Conservation (phyloP, 2,329 filamentous ascomycete genomes). For the Aschersonia sp. region DNA sequence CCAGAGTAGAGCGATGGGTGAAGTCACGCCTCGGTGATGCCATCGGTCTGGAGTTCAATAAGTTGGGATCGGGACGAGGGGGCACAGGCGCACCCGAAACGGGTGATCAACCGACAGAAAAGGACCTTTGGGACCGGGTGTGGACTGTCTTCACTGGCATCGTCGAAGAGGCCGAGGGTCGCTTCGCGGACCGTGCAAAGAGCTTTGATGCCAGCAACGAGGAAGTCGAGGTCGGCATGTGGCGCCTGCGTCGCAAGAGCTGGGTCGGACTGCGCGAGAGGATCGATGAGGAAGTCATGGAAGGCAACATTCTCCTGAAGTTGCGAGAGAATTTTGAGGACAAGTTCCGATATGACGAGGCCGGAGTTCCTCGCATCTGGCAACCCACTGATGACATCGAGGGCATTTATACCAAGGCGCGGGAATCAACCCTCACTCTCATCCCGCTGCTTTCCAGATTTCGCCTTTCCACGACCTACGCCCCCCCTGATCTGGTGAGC, state of each 20-base stretch:
- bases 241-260: slow-evolving; percentile 83
- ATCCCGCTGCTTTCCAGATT: slow-evolving; percentile 84
- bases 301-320: slow-evolving; percentile 90
- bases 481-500: slow-evolving; percentile 64
- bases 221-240: slow-evolving; percentile 83
- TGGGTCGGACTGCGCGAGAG: slow-evolving; percentile 83
- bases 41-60: slow-evolving; percentile 89
- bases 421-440: slow-evolving; percentile 80
- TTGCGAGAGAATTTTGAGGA: slow-evolving; percentile 97
- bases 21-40: slow-evolving; percentile 75
- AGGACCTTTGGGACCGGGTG: slow-evolving; percentile 88
- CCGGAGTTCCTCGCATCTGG: slow-evolving; percentile 92
- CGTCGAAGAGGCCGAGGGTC: slow-evolving; percentile 69
- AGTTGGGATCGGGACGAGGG: slow-evolving; percentile 74
- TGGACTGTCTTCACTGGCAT: slow-evolving; percentile 76
- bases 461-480: slow-evolving; percentile 57
- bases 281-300: slow-evolving; percentile 95
- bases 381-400: slow-evolving; percentile 94
- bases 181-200: slow-evolving; percentile 77
- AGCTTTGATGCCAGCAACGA: slow-evolving; percentile 87
- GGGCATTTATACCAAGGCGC: slow-evolving; percentile 79
- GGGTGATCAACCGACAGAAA: slow-evolving; percentile 64
- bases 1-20: slow-evolving; percentile 86
- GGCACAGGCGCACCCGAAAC: slow-evolving; percentile 68
- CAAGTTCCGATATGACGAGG: slow-evolving; percentile 95